A percentile compares a stretch with the other conserved stretches of the same genome.
Evolutionary conservation across 371 early-diverging fungal genomes (phyloP).

Genomic region (Mortierella sp.): DNA sequence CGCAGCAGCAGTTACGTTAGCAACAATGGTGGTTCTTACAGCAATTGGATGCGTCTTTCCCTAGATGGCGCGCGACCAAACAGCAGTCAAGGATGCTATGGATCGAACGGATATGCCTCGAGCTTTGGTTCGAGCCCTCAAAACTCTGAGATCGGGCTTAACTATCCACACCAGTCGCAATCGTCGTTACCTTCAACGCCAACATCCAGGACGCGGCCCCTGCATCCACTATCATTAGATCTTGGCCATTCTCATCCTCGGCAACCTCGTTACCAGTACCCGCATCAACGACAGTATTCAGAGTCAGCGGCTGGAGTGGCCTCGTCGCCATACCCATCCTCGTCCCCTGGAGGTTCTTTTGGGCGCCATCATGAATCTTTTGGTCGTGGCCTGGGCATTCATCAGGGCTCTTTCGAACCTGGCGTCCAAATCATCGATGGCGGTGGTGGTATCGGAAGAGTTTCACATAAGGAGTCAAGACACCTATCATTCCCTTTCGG

Average conservation of each 20-base stretch:
- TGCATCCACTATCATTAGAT: background rate
- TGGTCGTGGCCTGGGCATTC: slow-evolving; percentile 12
- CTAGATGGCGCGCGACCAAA: slow-evolving; percentile 13
- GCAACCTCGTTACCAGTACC: slow-evolving; percentile 1
- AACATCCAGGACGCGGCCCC: background rate
- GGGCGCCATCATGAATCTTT: background rate
- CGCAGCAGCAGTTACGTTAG: background rate
- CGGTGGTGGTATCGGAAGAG: too few relatives aligned
- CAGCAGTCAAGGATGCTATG: slow-evolving; percentile 12
- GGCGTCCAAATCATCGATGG: too few relatives aligned
- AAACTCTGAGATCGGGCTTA: background rate
- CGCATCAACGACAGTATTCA: slow-evolving; percentile 20
- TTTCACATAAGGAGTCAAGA: too few relatives aligned
- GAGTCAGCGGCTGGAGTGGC: slow-evolving; percentile 8
- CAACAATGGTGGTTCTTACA: too few relatives aligned
- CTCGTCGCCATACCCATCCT: background rate
- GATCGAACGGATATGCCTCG: background rate
- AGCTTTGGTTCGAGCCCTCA: slow-evolving; percentile 1
- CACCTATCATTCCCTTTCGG: too few relatives aligned
- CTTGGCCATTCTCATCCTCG: too few relatives aligned
- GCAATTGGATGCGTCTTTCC: slow-evolving; percentile 9
- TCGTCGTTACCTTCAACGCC: slow-evolving; percentile 1
- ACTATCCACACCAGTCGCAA: background rate
- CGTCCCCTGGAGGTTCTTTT: background rate
- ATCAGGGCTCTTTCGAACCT: background rate